These are phyloP conservation scores for Clarireedia hainanense DNA, from an alignment of 2,329 filamentous ascomycete genomes.

Conservation along the genomic window DNA sequence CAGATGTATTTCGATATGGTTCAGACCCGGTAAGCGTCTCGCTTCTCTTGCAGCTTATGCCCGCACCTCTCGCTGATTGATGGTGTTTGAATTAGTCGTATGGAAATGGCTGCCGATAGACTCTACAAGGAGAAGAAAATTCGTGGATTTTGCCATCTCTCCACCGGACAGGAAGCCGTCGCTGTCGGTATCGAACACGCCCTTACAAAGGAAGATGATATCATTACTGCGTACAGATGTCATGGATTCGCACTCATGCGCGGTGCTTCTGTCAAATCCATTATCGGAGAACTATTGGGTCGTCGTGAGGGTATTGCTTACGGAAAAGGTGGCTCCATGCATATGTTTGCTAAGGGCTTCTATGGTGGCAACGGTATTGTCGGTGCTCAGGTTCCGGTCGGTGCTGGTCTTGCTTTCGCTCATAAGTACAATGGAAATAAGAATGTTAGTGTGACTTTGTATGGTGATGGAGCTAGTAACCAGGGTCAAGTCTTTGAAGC, in stretches of 20 bases:
- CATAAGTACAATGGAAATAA: constrained; percentile 88
- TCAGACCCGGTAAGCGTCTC: constrained; percentile 63
- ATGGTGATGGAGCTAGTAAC: constrained; percentile 97
- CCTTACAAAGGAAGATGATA: constrained; percentile 80
- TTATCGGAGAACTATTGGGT: constrained; percentile 93
- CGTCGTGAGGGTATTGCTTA: constrained; percentile 94
- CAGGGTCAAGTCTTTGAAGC: constrained; percentile 99
- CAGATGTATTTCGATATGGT: constrained; percentile 99
- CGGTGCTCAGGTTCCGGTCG: constrained; percentile 95
- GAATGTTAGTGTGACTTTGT: constrained; percentile 81
- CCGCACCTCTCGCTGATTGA: constrained; percentile 9
- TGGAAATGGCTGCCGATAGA: constrained; percentile 99
- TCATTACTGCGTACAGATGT: constrained; percentile 98
- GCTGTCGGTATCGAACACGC: constrained; percentile 95
- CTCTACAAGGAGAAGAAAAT: constrained; percentile 99
- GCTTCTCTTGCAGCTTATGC: neutral
- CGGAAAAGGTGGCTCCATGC: constrained; percentile 99
- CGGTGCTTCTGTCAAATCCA: constrained; percentile 79
- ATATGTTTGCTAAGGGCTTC: constrained; percentile 98
- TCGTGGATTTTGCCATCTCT: constrained; percentile 98
- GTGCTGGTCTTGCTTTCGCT: constrained; percentile 91
- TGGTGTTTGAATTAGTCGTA: constrained; percentile 55
- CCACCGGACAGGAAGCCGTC: constrained; percentile 95
- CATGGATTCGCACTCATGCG: constrained; percentile 98
- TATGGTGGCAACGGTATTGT: constrained; percentile 99